Evolutionary conservation across 2,329 filamentous ascomycete genomes (phyloP), one percentile per base, ranked within the genome.

Genomic region (Clarireedia sp.): DNA sequence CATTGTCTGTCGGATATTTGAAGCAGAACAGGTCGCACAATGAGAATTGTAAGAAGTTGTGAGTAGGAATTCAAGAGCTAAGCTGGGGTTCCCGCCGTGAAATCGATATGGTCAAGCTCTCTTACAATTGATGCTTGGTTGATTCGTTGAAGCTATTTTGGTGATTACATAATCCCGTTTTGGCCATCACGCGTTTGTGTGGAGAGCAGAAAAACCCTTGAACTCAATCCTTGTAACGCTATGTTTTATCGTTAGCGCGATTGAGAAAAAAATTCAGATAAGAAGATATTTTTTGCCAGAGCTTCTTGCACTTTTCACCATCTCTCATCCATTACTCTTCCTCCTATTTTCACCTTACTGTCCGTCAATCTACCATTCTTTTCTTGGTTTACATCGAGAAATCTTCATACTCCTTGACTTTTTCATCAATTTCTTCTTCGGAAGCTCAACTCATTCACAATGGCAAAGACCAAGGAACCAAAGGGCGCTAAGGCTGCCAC

Each of bases 391-490:
- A 29, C 33, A 49, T 40, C 36, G 36, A 33, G 47, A 17, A 8
- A 8, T 41, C 38, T 43, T 26, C 21, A 10, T 12, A 29, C 19
- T 23, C 16, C n/a, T 41, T 17, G 17, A 41, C 38, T 19, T 41
- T 17, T 41, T 14, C 17, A 41, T 19, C 16, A 41, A 41, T 12
- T 33, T 33, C 40, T 47, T 24, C 50, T 19, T 47, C 26, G 24
- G 46, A 21, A 53, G 37, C 60, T 48, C 41, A 37, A 36, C 17
- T 41, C 40, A 50, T 50, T 72, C 70, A 77, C 64, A 71, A 87
- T 86, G 83, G 82, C 77, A 71, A 86, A 86, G 74, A 73, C 77
- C 54, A 87, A 86, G 75, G 78, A 84, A 69, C 74, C 75, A 70
- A 81, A 81, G 73, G 80, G 72, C 67, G 69, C 75, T 70, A 81